A percentile compares a stretch with the other conserved stretches of the same genome.
Evolutionary conservation across 208 protist genomes (phyloP).

Genomic region (Trypanosoma scelopori): DNA sequence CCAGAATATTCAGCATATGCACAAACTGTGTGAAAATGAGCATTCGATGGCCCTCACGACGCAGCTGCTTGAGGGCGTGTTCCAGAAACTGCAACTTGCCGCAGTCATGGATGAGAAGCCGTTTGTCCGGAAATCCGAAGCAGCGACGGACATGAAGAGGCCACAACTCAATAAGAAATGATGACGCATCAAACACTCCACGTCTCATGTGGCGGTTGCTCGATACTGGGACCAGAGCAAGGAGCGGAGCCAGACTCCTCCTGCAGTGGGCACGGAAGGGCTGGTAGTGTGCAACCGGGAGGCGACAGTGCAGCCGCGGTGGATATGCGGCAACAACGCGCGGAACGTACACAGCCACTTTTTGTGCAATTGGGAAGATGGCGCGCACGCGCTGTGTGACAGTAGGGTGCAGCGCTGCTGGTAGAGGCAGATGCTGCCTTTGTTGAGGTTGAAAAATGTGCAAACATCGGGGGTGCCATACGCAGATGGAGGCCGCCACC

Average conservation of each 20-base stretch:
- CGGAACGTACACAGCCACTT: slow-evolving; percentile 67
- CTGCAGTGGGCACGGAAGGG: slow-evolving; percentile 31
- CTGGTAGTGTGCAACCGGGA: slow-evolving; percentile 37
- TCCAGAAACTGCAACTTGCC: slow-evolving; percentile 96
- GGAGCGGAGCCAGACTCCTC: slow-evolving; percentile 35
- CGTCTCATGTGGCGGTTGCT: neutral
- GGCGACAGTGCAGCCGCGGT: slow-evolving; percentile 46
- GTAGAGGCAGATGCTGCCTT: neutral
- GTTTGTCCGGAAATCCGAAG: slow-evolving; percentile 94
- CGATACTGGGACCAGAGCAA: slow-evolving; percentile 24
- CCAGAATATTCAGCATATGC: slow-evolving; percentile 97
- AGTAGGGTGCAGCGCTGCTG: slow-evolving; percentile 39
- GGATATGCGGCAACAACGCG: slow-evolving; percentile 31
- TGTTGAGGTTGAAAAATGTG: neutral
- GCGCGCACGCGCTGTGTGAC: slow-evolving; percentile 34
- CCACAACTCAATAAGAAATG: slow-evolving; percentile 67
- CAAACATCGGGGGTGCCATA: slow-evolving; percentile 20
- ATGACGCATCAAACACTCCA: slow-evolving; percentile 50
- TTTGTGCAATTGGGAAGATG: slow-evolving; percentile 45
- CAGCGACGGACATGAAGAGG: slow-evolving; percentile 66
- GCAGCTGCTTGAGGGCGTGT: slow-evolving; percentile 71
- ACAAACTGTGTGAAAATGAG: slow-evolving; percentile 99
- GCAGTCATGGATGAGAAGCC: slow-evolving; percentile 96
- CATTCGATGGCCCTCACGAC: slow-evolving; percentile 86
- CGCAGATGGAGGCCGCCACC: slow-evolving; percentile 17